Conservation (phyloP, 2,329 filamentous ascomycete species). For the Dryadomyces quercus-mongolicae region DNA sequence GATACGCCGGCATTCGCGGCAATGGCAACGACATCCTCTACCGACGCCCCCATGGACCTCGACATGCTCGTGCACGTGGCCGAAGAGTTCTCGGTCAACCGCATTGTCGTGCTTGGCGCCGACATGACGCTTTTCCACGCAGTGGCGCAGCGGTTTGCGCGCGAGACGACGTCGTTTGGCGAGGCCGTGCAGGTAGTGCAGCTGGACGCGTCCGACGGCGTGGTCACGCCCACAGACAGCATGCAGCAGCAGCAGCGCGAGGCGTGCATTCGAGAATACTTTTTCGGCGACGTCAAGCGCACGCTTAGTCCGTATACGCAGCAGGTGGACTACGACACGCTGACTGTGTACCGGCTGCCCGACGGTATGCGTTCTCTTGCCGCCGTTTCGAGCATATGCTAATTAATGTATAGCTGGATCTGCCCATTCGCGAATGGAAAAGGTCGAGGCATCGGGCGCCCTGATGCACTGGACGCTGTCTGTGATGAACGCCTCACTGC, state of each 20-base stretch:
- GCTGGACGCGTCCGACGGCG: conserved; percentile 76
- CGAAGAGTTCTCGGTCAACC: conserved; percentile 56
- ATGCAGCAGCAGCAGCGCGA: conserved; percentile 67
- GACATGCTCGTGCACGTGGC: conserved; percentile 71
- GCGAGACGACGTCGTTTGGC: conserved; percentile 40
- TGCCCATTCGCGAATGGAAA: conserved; percentile 34
- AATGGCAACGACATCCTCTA: too few species aligned
- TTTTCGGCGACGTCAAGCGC: conserved; percentile 71
- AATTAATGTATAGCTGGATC: not conserved
- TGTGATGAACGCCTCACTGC: conserved; percentile 64
- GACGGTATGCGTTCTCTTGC: conserved; percentile 35
- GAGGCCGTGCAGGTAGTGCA: conserved; percentile 65
- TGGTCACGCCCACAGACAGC: conserved; percentile 58
- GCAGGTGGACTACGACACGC: conserved; percentile 62
- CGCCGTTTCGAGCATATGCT: not conserved
- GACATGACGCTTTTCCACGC: conserved; percentile 55
- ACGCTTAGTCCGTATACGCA: conserved; percentile 82
- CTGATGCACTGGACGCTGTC: conserved; percentile 77
- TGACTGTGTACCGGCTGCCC: conserved; percentile 61
- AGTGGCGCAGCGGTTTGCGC: conserved; percentile 56
- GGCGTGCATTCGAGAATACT: conserved; percentile 77
- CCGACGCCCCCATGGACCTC: conserved; percentile 30
- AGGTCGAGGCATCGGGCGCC: conserved; percentile 49
- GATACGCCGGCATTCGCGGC: conserved; percentile 80
- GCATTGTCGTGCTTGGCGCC: conserved; percentile 73